phyloP scores from a whole-genome alignment of 345 rosid species.

The Jatropha curcas region DNA sequence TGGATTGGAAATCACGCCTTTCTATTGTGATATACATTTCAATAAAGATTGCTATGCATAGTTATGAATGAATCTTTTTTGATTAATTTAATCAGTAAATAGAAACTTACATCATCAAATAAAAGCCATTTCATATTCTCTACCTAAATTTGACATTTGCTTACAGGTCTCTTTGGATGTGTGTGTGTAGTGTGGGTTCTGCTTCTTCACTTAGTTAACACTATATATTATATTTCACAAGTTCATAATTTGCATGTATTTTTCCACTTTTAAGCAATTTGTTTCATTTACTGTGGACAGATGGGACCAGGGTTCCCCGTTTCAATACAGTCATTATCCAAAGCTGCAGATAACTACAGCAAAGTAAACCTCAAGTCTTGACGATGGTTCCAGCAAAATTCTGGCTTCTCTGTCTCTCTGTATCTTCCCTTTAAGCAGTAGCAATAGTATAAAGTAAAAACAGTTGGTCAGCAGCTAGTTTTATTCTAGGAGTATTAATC shows the following conservation, averaged over 20 bases:
- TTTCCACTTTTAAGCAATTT: background rate
- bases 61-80: no score
- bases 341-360: constrained; percentile 81
- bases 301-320: constrained; percentile 84
- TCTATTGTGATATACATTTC: background rate
- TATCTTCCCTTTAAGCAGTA: no score
- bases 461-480: no score
- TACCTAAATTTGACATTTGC: background rate
- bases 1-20: background rate
- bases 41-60: no score
- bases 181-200: no score
- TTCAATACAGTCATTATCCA: constrained; percentile 86
- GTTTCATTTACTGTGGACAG: constrained; percentile 46
- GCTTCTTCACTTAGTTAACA: no score
- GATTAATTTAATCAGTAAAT: background rate
- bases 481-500: no score
- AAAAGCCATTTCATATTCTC: background rate
- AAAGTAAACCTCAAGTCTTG: constrained; percentile 50
- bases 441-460: no score
- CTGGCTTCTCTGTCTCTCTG: background rate
- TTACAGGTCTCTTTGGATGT: no score
- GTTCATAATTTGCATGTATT: background rate
- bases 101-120: background rate
- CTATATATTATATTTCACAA: background rate
- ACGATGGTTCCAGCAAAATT: constrained; percentile 20